These are phyloP conservation scores for Sordariomycetes sp. DNA, from an alignment of 2,329 filamentous ascomycete species.

Conservation along the genomic window DNA sequence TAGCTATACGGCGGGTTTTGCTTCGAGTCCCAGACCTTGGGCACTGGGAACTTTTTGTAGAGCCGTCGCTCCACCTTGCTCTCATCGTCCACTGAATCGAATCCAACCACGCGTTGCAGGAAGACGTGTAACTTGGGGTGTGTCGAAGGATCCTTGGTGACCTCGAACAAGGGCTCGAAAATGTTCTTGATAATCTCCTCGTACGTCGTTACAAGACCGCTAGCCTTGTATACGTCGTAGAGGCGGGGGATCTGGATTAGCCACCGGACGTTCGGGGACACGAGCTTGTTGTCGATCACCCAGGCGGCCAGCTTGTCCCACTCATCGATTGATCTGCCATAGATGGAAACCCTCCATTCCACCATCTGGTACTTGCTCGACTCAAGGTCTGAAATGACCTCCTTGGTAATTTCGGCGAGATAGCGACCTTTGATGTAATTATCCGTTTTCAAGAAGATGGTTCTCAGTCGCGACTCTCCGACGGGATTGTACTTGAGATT, in stretches of 20 bases:
- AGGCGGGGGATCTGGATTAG: constrained; percentile 88
- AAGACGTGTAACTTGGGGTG: constrained; percentile 94
- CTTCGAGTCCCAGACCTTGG: constrained; percentile 75
- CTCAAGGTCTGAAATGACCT: constrained; percentile 93
- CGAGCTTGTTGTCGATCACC: constrained; percentile 96
- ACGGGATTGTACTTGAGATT: constrained; percentile 98
- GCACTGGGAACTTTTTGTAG: constrained; percentile 91
- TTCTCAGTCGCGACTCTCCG: constrained; percentile 84
- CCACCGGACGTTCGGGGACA: constrained; percentile 96
- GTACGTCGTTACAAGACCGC: constrained; percentile 73
- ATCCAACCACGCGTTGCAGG: constrained; percentile 86
- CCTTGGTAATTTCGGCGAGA: constrained; percentile 92
- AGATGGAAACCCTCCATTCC: constrained; percentile 97
- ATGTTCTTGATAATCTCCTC: constrained; percentile 85
- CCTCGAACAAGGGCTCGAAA: constrained; percentile 89
- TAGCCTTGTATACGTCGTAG: constrained; percentile 91
- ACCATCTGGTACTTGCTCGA: constrained; percentile 99
- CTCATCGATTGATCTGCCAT: constrained; percentile 81
- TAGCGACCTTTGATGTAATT: constrained; percentile 96
- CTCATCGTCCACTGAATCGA: constrained; percentile 96
- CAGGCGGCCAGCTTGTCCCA: constrained; percentile 97
- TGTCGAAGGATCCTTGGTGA: constrained; percentile 71
- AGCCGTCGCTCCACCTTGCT: constrained; percentile 89
- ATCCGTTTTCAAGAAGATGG: constrained; percentile 98
- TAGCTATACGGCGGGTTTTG: constrained; percentile 98